phyloP scores from a whole-genome alignment of 179 eudicot species.

The Gypsophila paniculata region DNA sequence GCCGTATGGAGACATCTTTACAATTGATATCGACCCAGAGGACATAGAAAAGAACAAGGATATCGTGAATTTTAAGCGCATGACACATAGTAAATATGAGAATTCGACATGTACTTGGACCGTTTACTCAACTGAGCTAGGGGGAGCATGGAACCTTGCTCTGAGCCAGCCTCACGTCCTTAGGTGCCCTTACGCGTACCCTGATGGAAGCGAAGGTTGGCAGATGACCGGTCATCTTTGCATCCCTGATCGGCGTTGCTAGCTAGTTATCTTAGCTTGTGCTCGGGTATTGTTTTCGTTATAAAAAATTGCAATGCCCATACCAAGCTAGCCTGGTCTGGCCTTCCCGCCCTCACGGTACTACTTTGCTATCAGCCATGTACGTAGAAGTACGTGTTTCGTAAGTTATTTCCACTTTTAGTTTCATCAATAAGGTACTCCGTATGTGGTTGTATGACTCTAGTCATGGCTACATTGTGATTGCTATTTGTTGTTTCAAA shows the following conservation, averaged over 20 bases:
- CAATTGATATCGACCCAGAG: conserved; percentile 4
- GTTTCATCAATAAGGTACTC: too few relatives aligned
- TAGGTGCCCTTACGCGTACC: neutral
- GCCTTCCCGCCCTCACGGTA: too few relatives aligned
- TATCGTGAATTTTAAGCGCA: neutral
- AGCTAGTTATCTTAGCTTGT: too few relatives aligned
- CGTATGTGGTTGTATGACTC: too few relatives aligned
- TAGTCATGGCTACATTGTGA: too few relatives aligned
- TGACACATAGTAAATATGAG: conserved; percentile 13
- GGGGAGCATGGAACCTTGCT: neutral
- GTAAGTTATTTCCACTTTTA: too few relatives aligned
- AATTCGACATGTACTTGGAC: conserved; percentile 14
- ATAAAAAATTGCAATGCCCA: too few relatives aligned
- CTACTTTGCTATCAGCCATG: too few relatives aligned
- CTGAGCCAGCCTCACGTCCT: neutral
- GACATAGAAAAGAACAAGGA: neutral
- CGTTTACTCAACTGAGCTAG: neutral
- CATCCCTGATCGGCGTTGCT: neutral
- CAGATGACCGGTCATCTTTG: conserved; percentile 16
- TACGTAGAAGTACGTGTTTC: too few relatives aligned
- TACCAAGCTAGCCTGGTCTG: too few relatives aligned
- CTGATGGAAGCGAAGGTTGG: conserved; percentile 14
- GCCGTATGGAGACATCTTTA: conserved; percentile 11
- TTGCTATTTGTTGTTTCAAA: too few relatives aligned
- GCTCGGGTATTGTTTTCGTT: too few relatives aligned